phyloP scores from a whole-genome alignment of 352 stramenopile species.

The Aphanomyces euteiches region DNA sequence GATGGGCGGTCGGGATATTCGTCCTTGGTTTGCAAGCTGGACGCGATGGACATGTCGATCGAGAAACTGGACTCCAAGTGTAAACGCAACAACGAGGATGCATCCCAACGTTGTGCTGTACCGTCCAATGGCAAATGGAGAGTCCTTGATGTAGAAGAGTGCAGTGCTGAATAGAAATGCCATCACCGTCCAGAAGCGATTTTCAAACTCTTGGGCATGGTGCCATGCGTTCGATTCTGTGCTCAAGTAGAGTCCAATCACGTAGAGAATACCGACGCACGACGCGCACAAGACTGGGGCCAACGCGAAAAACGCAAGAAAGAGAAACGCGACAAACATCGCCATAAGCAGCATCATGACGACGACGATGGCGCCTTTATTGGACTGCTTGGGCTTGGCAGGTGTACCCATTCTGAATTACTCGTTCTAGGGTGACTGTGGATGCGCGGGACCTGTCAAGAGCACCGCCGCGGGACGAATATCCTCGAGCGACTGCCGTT shows the following conservation, averaged over 20 bases:
- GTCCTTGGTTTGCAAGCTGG: slow-evolving; percentile 53
- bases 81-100: slow-evolving; percentile 76
- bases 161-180: slow-evolving; percentile 89
- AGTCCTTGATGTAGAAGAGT: slow-evolving; percentile 94
- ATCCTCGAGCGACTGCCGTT: not conserved
- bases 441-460: no score
- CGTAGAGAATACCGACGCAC: slow-evolving; percentile 76
- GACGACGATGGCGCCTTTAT: slow-evolving; percentile 50
- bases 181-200: slow-evolving; percentile 96
- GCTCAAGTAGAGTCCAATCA: slow-evolving; percentile 75
- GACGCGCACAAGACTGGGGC: slow-evolving; percentile 74
- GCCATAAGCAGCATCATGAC: slow-evolving; percentile 65
- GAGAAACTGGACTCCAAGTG: slow-evolving; percentile 71
- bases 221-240: slow-evolving; percentile 81
- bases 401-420: not conserved
- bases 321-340: slow-evolving; percentile 53
- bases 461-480: not conserved
- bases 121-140: slow-evolving; percentile 74
- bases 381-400: not conserved
- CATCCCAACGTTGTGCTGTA: slow-evolving; percentile 71
- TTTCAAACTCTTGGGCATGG: slow-evolving; percentile 94
- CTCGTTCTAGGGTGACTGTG: no score
- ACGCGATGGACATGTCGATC: slow-evolving; percentile 76
- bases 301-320: slow-evolving; percentile 82
- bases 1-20: slow-evolving; percentile 31